Percentiles rank a stretch among this genome's conserved stretches.
Evolutionary conservation across 306 rosid genomes (phyloP).

Genomic region (Pterocarpus macrocarpus): DNA sequence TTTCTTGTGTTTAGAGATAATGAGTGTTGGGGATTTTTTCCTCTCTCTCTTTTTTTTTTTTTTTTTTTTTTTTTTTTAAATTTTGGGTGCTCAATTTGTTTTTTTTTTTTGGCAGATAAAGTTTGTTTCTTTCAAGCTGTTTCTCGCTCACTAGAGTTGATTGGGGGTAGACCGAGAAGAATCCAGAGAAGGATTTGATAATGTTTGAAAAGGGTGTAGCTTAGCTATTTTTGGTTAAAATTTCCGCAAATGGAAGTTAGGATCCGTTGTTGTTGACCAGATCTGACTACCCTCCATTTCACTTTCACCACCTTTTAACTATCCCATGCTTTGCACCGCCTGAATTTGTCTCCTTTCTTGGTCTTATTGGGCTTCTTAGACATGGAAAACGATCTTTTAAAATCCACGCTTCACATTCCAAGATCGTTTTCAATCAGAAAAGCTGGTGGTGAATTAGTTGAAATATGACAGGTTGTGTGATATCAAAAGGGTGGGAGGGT

Average conservation of each 20-base stretch:
- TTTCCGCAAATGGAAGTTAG: conserved; percentile 58
- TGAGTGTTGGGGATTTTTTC: conserved; percentile 47
- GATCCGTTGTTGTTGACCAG: conserved; percentile 79
- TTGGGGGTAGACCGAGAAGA: conserved; percentile 54
- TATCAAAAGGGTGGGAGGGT: conserved; percentile 60
- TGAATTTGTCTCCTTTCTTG: conserved; percentile 47
- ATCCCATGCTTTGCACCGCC: conserved; percentile 52
- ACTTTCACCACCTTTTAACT: conserved; percentile 60
- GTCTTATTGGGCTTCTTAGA: conserved; percentile 48
- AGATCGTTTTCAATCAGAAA: conserved; percentile 58
- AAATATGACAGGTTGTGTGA: conserved; percentile 61
- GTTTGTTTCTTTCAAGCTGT: conserved; percentile 52
- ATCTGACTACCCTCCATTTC: conserved; percentile 70
- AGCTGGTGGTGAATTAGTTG: conserved; percentile 56
- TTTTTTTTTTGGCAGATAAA: conserved; percentile 42
- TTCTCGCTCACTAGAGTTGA: conserved; percentile 65
- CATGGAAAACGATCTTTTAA: conserved; percentile 65
- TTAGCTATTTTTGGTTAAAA: conserved; percentile 45
- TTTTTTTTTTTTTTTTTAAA: conserved; percentile 39
- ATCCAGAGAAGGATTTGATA: conserved; percentile 58
- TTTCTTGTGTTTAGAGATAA: conserved; percentile 69
- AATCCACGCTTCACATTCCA: conserved; percentile 56
- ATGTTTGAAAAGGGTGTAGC: conserved; percentile 48
- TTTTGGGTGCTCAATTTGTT: background rate
- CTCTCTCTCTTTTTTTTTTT: background rate